phyloP scores from a whole-genome alignment of 768 basidiomycete genomes.

The Postia placenta region DNA sequence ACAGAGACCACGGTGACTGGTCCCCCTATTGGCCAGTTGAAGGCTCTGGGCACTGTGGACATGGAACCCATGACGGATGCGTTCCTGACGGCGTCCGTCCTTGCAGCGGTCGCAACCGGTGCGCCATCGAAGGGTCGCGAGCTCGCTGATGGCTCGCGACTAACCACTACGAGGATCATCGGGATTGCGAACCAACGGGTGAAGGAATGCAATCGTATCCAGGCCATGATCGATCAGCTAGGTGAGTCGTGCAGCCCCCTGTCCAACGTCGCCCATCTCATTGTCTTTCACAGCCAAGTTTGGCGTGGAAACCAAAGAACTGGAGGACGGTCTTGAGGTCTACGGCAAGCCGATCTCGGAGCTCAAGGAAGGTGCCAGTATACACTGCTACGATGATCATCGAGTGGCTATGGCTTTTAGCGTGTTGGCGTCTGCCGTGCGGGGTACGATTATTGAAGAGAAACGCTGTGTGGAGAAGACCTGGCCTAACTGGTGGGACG shows the following conservation, averaged over 20 bases:
- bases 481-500: conserved; percentile 99
- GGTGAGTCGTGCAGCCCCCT: conserved; percentile 43
- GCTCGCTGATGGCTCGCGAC: conserved; percentile 25
- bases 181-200: conserved; percentile 98
- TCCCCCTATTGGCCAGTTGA: conserved; percentile 74
- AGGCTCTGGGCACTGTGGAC: conserved; percentile 81
- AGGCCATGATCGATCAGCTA: conserved; percentile 93
- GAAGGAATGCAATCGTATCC: conserved; percentile 96
- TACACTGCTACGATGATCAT: conserved; percentile 98
- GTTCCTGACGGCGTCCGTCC: conserved; percentile 89
- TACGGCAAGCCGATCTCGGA: conserved; percentile 65
- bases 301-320: conserved; percentile 85
- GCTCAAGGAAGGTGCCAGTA: conserved; percentile 64
- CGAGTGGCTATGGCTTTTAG: conserved; percentile 99
- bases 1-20: conserved; percentile 90
- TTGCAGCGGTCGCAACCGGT: conserved; percentile 73
- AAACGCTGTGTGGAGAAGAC: conserved; percentile 99
- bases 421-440: conserved; percentile 71
- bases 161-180: conserved; percentile 68
- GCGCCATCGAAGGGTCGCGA: conserved; percentile 44
- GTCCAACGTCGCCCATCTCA: neutral
- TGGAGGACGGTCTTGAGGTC: conserved; percentile 89
- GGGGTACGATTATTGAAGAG: conserved; percentile 83
- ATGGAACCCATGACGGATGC: conserved; percentile 99
- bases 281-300: conserved; percentile 69